These are phyloP conservation scores for Candida awuae DNA, from an alignment of 805 yeast species.

Conservation along the genomic window DNA sequence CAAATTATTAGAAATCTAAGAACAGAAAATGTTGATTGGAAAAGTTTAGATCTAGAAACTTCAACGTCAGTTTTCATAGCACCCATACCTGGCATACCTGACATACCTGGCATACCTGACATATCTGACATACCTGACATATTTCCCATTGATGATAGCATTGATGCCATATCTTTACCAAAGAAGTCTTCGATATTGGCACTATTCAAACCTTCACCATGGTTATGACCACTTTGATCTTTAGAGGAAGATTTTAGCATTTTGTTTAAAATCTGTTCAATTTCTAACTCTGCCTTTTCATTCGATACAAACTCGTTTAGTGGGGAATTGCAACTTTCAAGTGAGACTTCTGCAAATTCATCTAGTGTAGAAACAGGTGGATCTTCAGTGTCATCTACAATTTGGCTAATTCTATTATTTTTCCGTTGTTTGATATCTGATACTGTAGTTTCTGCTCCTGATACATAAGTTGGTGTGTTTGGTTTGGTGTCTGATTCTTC, in stretches of 20 bases:
- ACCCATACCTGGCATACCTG: background rate
- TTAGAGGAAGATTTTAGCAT: conserved; percentile 6
- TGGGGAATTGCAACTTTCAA: conserved; percentile 7
- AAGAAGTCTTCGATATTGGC: background rate
- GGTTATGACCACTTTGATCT: conserved; percentile 4
- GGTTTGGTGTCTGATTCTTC: background rate
- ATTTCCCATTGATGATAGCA: conserved; percentile 12
- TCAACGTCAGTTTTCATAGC: background rate
- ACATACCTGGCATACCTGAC: background rate
- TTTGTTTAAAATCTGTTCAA: conserved; percentile 7
- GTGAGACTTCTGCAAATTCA: conserved; percentile 15
- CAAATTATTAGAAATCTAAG: conserved; percentile 1
- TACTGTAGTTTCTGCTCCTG: background rate
- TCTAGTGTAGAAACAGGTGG: conserved; percentile 10
- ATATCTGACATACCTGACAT: background rate
- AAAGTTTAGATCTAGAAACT: conserved; percentile 1
- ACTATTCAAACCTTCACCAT: conserved; percentile 4
- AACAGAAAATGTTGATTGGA: conserved; percentile 5
- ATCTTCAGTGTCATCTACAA: conserved; percentile 10
- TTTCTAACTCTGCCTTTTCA: conserved; percentile 13
- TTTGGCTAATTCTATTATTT: conserved; percentile 3
- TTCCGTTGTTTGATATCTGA: conserved; percentile 12
- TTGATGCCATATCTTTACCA: conserved; percentile 12
- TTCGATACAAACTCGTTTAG: conserved; percentile 6
- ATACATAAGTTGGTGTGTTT: background rate